Conservation (phyloP, 2,329 filamentous ascomycete genomes). For the Ilyonectria destructans region DNA sequence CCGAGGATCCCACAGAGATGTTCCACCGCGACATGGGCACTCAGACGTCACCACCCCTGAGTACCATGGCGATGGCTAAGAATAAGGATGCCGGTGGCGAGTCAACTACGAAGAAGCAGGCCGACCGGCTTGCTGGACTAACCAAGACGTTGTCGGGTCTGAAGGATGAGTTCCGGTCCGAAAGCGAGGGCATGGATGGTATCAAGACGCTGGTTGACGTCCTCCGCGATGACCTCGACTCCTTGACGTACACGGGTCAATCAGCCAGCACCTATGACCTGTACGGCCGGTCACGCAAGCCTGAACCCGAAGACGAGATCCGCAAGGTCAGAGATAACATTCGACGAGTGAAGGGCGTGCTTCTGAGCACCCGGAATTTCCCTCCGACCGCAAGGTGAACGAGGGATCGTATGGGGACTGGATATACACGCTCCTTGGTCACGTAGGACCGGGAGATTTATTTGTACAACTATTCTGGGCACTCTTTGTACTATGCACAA, state of each 20-base stretch:
- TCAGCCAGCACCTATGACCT: constrained; percentile 58
- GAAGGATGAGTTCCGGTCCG: constrained; percentile 60
- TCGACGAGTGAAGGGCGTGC: constrained; percentile 83
- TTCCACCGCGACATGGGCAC: constrained; percentile 88
- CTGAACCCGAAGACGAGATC: constrained; percentile 79
- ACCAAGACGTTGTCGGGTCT: constrained; percentile 60
- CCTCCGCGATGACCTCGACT: constrained; percentile 78
- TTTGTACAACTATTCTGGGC: constrained; percentile 7
- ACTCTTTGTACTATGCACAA: constrained; percentile 22
- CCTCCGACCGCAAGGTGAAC: constrained; percentile 62
- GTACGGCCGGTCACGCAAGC: constrained; percentile 61
- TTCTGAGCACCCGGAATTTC: constrained; percentile 83
- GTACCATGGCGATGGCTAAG: constrained; percentile 27
- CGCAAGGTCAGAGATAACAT: constrained; percentile 83
- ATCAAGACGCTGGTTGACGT: constrained; percentile 69
- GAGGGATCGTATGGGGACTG: background rate
- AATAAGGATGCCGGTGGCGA: constrained; percentile 37
- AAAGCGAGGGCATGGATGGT: constrained; percentile 67
- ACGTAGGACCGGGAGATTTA: background rate
- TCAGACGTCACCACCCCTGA: constrained; percentile 73
- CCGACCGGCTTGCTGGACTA: constrained; percentile 61
- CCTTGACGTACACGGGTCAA: constrained; percentile 65
- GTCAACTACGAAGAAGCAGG: constrained; percentile 57
- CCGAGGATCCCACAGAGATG: constrained; percentile 80
- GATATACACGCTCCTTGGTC: background rate